These are phyloP conservation scores for Bryoglossum gracile DNA, from an alignment of 495 filamentous ascomycete species.

Conservation along the genomic window DNA sequence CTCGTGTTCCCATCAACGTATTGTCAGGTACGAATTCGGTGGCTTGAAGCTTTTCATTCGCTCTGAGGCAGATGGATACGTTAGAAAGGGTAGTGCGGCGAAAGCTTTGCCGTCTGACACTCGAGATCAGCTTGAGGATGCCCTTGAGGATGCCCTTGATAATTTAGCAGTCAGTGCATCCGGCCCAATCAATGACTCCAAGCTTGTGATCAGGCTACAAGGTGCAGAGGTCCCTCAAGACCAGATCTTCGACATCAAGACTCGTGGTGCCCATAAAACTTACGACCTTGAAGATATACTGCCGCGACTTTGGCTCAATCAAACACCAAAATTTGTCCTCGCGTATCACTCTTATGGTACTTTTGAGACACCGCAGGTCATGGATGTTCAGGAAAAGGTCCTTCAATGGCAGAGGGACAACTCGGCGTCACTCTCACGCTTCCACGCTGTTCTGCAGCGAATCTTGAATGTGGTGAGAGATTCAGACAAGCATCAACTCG, in stretches of 20 bases:
- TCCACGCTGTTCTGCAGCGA: constrained; percentile 24
- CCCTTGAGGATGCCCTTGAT: constrained; percentile 5
- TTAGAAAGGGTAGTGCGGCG: background rate
- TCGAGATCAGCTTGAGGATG: background rate
- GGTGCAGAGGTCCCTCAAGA: constrained; percentile 34
- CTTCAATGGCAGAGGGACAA: constrained; percentile 47
- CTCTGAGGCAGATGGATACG: constrained; percentile 57
- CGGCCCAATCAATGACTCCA: constrained; percentile 1
- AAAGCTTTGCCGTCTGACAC: background rate
- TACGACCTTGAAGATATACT: constrained; percentile 34
- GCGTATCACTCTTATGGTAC: constrained; percentile 48
- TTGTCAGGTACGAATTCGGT: constrained; percentile 52
- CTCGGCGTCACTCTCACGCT: too few relatives aligned
- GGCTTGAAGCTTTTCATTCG: constrained; percentile 48
- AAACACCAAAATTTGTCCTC: constrained; percentile 54
- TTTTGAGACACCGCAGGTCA: constrained; percentile 35
- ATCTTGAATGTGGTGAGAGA: constrained; percentile 22
- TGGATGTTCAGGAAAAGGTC: constrained; percentile 32
- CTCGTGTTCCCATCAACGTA: constrained; percentile 54
- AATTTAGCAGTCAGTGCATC: background rate
- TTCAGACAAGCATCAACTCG: constrained; percentile 14
- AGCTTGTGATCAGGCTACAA: background rate
- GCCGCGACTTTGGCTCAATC: constrained; percentile 51
- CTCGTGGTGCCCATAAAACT: constrained; percentile 38
- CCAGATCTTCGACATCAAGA: constrained; percentile 60